Evolutionary conservation across 495 filamentous ascomycete species (phyloP).

Genomic region (Pseudomonodictys pantanalensis): DNA sequence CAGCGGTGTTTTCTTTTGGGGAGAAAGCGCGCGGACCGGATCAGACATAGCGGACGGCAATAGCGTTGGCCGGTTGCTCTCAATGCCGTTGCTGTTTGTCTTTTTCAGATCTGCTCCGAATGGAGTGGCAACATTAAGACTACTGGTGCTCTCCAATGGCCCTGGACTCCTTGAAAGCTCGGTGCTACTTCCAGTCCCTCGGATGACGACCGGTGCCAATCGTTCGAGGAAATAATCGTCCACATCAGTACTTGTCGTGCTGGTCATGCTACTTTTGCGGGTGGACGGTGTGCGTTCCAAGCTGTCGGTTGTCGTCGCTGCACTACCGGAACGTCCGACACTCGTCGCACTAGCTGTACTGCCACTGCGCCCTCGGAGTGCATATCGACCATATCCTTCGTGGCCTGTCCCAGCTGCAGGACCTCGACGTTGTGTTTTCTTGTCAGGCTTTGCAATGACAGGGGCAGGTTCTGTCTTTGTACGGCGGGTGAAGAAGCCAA

Average conservation of each 20-base stretch:
- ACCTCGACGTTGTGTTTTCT: slow-evolving; percentile 62
- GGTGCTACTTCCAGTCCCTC: slow-evolving; percentile 66
- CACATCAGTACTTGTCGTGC: slow-evolving; percentile 53
- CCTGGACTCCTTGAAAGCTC: slow-evolving; percentile 27
- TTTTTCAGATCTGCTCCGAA: slow-evolving; percentile 29
- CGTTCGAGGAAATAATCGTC: slow-evolving; percentile 73
- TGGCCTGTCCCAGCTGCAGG: slow-evolving; percentile 91
- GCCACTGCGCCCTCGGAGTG: slow-evolving; percentile 57
- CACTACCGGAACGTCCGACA: slow-evolving; percentile 56
- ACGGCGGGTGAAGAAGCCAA: slow-evolving; percentile 74
- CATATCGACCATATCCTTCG: slow-evolving; percentile 88
- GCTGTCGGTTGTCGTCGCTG: slow-evolving; percentile 49
- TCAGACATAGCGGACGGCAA: slow-evolving; percentile 41
- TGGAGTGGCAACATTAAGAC: slow-evolving; percentile 29
- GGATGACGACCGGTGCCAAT: slow-evolving; percentile 83
- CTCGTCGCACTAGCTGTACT: slow-evolving; percentile 49
- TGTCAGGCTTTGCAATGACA: slow-evolving; percentile 54
- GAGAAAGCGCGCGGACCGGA: slow-evolving; percentile 20
- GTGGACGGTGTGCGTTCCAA: slow-evolving; percentile 41
- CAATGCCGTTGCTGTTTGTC: slow-evolving; percentile 9
- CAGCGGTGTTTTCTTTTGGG: slow-evolving; percentile 22
- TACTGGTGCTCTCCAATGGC: slow-evolving; percentile 27
- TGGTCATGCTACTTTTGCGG: slow-evolving; percentile 54
- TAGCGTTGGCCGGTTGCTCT: slow-evolving; percentile 26
- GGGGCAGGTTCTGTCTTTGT: slow-evolving; percentile 62